These are phyloP conservation scores for Pterothamnion heteromorphum DNA, from an alignment of 31 red algal species.

Conservation along the genomic window DNA sequence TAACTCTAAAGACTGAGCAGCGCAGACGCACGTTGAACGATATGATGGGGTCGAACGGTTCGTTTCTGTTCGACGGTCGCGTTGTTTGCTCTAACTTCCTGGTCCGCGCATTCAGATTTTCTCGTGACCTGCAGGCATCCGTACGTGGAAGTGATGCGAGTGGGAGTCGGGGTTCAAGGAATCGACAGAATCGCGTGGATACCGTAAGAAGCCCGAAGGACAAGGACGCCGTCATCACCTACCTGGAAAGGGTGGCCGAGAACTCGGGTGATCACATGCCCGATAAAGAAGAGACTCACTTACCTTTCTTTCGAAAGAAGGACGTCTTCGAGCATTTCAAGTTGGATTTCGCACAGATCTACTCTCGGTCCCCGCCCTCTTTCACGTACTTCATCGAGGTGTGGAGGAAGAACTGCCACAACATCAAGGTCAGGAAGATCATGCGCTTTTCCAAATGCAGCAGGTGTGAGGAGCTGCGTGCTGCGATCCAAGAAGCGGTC, in stretches of 20 bases:
- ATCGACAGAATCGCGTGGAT: neutral
- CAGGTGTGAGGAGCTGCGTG: neutral
- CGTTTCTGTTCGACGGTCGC: neutral
- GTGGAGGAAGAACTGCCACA: neutral
- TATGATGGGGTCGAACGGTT: neutral
- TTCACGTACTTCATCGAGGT: neutral
- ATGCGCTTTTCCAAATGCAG: neutral
- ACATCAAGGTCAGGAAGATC: neutral
- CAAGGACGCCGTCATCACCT: neutral
- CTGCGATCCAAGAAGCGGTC: neutral
- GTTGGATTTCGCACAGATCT: neutral
- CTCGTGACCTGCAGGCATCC: neutral
- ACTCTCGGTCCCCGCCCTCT: neutral
- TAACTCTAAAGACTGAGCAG: too few relatives aligned
- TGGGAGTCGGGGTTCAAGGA: neutral
- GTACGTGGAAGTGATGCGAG: neutral
- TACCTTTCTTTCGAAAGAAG: neutral
- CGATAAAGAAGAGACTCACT: neutral
- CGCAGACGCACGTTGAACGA: too few relatives aligned
- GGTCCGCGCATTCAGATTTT: neutral
- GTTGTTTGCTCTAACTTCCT: neutral
- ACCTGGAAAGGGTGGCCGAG: neutral
- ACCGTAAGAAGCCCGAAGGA: neutral
- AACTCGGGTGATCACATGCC: neutral
- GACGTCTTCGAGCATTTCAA: neutral